A percentile compares a stretch with the other conserved stretches of the same genome.
Conservation (phyloP, 306 rosid species). For the Dicorynia guianensis region DNA sequence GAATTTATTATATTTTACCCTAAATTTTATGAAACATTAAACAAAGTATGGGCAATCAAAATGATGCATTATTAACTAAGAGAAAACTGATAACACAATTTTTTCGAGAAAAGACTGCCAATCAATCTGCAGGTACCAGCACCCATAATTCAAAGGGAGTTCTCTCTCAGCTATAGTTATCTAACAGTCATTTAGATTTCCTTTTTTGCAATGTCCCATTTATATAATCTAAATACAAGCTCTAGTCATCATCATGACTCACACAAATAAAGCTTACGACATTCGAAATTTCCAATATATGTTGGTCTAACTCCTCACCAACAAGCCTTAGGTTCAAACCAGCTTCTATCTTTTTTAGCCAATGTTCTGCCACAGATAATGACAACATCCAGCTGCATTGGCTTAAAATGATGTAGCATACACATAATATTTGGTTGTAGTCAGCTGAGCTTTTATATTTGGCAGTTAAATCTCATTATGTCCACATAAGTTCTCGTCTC, state of each 20-base stretch:
- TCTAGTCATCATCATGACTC: constrained; percentile 2
- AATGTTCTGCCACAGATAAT: background rate
- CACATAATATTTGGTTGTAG: background rate
- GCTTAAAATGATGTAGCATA: background rate
- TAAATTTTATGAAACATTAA: too few relatives aligned
- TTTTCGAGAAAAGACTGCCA: background rate
- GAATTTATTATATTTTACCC: too few relatives aligned
- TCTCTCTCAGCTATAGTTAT: background rate
- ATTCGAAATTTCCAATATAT: background rate
- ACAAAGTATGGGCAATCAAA: too few relatives aligned
- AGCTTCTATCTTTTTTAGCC: background rate
- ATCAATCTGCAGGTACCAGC: background rate
- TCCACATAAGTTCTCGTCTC: background rate
- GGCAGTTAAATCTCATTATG: background rate
- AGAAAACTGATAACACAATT: too few relatives aligned
- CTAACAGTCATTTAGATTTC: background rate
- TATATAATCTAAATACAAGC: constrained; percentile 1
- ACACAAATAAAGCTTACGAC: background rate
- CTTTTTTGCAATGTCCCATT: background rate
- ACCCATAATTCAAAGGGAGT: background rate
- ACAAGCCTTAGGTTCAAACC: too few relatives aligned
- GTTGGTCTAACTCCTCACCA: too few relatives aligned
- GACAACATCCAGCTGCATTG: background rate
- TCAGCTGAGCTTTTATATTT: background rate
- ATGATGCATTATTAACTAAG: too few relatives aligned